A percentile compares a stretch with the other conserved stretches of the same genome.
Evolutionary conservation across 1,139 yeast genomes (phyloP).

Genomic region (Magnusiomyces ingens): DNA sequence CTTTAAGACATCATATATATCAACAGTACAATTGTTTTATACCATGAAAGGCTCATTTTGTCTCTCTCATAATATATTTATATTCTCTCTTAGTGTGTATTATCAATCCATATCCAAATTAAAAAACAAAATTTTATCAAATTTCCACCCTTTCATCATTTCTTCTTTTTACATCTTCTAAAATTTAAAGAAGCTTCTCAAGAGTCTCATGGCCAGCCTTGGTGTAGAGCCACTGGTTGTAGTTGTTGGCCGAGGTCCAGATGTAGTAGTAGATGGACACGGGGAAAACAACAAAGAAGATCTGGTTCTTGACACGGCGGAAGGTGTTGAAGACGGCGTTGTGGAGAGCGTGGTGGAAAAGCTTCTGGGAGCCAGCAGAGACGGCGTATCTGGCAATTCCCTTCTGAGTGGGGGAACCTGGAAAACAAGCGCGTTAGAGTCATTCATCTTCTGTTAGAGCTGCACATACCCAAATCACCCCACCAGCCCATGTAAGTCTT

Average conservation of each 20-base stretch:
- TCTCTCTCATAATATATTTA: no score
- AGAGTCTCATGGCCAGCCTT: constrained; percentile 96
- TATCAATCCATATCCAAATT: no score
- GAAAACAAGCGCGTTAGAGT: background rate
- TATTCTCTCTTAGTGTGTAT: no score
- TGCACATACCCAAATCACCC: constrained; percentile 56
- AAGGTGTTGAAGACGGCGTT: constrained; percentile 86
- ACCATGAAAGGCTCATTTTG: no score
- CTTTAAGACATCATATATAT: no score
- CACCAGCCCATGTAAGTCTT: constrained; percentile 95
- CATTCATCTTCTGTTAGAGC: background rate
- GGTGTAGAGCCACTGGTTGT: constrained; percentile 92
- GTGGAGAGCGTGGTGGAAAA: constrained; percentile 80
- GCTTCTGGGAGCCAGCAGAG: constrained; percentile 90
- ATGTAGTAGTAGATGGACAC: constrained; percentile 73
- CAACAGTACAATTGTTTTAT: no score
- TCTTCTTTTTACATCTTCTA: background rate
- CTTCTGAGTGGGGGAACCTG: constrained; percentile 23
- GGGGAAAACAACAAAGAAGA: constrained; percentile 72
- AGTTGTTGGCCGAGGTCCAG: constrained; percentile 84
- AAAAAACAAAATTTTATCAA: no score
- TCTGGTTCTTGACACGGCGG: constrained; percentile 90
- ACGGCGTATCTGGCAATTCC: constrained; percentile 54
- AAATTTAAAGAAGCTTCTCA: constrained; percentile 34
- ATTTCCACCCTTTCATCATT: background rate